These are phyloP conservation scores for Atkinsonella texensis DNA, from an alignment of 2,329 filamentous ascomycete species.

Conservation along the genomic window DNA sequence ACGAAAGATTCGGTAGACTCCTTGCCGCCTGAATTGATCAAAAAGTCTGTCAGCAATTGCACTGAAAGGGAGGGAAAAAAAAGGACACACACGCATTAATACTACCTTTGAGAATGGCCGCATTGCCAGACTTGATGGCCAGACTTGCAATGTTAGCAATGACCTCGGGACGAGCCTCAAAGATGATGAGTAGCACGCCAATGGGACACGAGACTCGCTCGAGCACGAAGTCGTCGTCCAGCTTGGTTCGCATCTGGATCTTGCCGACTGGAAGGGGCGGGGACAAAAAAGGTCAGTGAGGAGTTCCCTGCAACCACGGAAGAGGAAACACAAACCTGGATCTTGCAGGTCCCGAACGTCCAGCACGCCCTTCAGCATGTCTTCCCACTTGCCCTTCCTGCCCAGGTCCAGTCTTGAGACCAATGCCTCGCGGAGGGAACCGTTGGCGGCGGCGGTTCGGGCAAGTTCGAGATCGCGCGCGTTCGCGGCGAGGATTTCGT, in stretches of 20 bases:
- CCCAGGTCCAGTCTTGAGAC: slow-evolving; percentile 80
- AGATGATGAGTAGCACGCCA: slow-evolving; percentile 95
- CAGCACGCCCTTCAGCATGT: slow-evolving; percentile 91
- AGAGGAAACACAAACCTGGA: slow-evolving; percentile 70
- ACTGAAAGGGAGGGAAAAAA: neutral
- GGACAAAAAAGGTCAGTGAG: too few species aligned
- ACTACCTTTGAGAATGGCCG: slow-evolving; percentile 81
- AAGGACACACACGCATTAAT: too few species aligned
- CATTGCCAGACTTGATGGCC: slow-evolving; percentile 93
- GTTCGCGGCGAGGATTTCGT: slow-evolving; percentile 78
- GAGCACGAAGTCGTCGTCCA: slow-evolving; percentile 77
- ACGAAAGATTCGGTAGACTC: slow-evolving; percentile 94
- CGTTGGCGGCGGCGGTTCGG: slow-evolving; percentile 58
- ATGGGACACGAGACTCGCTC: slow-evolving; percentile 90
- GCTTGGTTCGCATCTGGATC: slow-evolving; percentile 67
- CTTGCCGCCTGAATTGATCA: slow-evolving; percentile 66
- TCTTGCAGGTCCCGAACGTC: slow-evolving; percentile 78
- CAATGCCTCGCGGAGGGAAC: slow-evolving; percentile 67
- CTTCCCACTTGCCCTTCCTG: slow-evolving; percentile 85
- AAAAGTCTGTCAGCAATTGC: neutral
- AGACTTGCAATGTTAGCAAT: slow-evolving; percentile 96
- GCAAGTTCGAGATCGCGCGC: slow-evolving; percentile 68
- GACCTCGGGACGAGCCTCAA: slow-evolving; percentile 93
- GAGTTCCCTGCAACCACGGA: too few species aligned
- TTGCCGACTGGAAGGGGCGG: slow-evolving; percentile 72